Evolutionary conservation across 75 land plant species (phyloP), one percentile per base, ranked within the genome.

Genomic region (Adiantum capillusveneris): DNA sequence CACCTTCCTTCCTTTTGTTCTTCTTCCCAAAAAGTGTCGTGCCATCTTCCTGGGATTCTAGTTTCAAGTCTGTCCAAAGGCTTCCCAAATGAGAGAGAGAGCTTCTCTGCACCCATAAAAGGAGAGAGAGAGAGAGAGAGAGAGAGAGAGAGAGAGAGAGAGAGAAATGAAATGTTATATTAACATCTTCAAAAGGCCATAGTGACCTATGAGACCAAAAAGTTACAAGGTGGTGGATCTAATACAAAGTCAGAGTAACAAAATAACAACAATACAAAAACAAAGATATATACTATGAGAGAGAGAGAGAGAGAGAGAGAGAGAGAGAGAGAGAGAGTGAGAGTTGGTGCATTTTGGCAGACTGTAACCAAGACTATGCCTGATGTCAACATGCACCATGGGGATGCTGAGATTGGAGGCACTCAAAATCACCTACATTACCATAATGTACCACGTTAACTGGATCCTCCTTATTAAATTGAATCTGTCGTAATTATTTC

Each of bases 291-390:
- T n/a, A n/a, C n/a, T n/a, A n/a, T n/a, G 37, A 34, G 37, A 34
- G 37, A 34, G 37, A 34, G 37, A 34, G 37, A 34, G 37, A 34
- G 37, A 34, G 37, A 34, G 37, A 34, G 37, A 34, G 37, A 34
- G 37, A 34, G 37, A 34, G 37, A 34, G 37, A 34, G 37, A 34
- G 37, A 34, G 37, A 34, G 37, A 34, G 37, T 5, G 9, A 34
- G 37, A 9, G 9, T 34, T 9, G 7, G 3, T 3, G n/a, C n/a
- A n/a, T n/a, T n/a, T n/a, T n/a, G n/a, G n/a, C 84, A 93, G 98
- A 60, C 76, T 59, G 90, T 93, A 36, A 83, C 98, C 27, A 93
- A 93, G 64, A 93, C 96, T 53, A 93, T 93, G 98, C 90, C 98
- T 39, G 90, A 89, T 37, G 73, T 61, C 58, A 93, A 93, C 36